Conservation (phyloP, 192 early-diverging fungal species). For the Spizellomyces sp. region DNA sequence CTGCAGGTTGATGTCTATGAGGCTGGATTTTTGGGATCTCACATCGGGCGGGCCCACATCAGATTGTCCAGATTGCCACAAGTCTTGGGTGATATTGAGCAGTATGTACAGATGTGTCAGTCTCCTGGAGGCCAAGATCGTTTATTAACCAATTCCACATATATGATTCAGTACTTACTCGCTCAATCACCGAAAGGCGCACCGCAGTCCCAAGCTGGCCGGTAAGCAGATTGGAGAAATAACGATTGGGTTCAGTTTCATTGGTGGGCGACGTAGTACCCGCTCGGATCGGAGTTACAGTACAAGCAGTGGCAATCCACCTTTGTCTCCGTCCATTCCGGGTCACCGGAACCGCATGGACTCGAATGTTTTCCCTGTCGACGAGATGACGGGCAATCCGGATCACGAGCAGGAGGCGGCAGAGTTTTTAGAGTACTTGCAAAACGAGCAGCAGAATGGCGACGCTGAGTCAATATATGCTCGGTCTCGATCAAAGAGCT, state of each 20-base stretch:
- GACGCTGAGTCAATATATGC: background rate
- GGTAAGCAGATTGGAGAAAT: conserved; percentile 25
- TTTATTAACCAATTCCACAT: background rate
- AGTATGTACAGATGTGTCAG: conserved; percentile 1
- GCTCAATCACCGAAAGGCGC: conserved; percentile 30
- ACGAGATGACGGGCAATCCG: conserved; percentile 5
- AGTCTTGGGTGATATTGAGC: conserved; percentile 31
- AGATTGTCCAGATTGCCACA: conserved; percentile 25
- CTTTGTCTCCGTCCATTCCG: background rate
- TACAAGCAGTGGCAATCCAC: conserved; percentile 3
- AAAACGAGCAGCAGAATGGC: conserved; percentile 5
- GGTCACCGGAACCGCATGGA: background rate
- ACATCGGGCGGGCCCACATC: conserved; percentile 31
- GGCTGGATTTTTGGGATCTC: conserved; percentile 29
- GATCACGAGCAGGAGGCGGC: conserved; percentile 11
- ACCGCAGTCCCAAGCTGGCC: conserved; percentile 18
- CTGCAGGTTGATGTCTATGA: conserved; percentile 17
- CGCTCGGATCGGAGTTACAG: conserved; percentile 2
- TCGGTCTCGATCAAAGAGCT: background rate
- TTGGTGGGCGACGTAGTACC: conserved; percentile 6
- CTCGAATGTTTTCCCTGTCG: background rate
- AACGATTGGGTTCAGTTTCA: conserved; percentile 30
- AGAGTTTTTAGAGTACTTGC: conserved; percentile 14
- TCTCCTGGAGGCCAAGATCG: background rate
- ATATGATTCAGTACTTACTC: conserved; percentile 17